Evolutionary conservation across 768 basidiomycete genomes (phyloP).

Genomic region (Cystobasidium tubakii): DNA sequence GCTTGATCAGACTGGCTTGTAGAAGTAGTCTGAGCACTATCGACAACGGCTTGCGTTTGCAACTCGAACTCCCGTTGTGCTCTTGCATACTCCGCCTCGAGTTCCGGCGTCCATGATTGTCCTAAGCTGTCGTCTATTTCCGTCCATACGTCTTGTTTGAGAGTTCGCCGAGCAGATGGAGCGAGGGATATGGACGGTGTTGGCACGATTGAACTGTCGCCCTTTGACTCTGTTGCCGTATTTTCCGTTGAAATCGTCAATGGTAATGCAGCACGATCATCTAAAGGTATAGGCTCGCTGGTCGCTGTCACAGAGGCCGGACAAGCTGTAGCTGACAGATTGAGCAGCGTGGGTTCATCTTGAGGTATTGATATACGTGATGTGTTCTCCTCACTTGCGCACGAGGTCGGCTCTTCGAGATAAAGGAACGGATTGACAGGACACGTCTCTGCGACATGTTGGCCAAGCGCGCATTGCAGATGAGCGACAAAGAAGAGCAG

Average conservation of each 20-base stretch:
- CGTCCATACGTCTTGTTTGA: not conserved
- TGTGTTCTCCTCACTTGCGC: not conserved
- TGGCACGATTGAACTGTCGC: not conserved
- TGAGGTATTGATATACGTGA: not conserved
- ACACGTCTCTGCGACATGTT: not conserved
- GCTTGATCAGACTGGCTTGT: not conserved
- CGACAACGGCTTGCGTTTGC: not conserved
- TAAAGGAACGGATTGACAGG: not conserved
- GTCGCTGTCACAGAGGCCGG: not conserved
- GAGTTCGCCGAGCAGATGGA: not conserved
- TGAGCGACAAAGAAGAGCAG: not conserved
- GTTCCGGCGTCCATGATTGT: not conserved
- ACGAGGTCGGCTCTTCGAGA: not conserved
- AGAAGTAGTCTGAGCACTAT: not conserved
- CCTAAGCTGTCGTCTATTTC: constrained; percentile 19
- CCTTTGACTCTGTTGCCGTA: not conserved
- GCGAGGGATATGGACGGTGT: not conserved
- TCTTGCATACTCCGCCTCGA: not conserved
- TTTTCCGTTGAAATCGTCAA: not conserved
- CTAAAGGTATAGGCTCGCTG: not conserved
- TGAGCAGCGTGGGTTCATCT: not conserved
- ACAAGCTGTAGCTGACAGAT: not conserved
- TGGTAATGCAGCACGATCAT: not conserved
- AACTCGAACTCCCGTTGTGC: not conserved
- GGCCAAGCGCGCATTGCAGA: not conserved